Percentiles rank a stretch among this genome's conserved stretches.
phyloP scores from a whole-genome alignment of 495 filamentous ascomycete genomes.

The Daldinia bambusicola region DNA sequence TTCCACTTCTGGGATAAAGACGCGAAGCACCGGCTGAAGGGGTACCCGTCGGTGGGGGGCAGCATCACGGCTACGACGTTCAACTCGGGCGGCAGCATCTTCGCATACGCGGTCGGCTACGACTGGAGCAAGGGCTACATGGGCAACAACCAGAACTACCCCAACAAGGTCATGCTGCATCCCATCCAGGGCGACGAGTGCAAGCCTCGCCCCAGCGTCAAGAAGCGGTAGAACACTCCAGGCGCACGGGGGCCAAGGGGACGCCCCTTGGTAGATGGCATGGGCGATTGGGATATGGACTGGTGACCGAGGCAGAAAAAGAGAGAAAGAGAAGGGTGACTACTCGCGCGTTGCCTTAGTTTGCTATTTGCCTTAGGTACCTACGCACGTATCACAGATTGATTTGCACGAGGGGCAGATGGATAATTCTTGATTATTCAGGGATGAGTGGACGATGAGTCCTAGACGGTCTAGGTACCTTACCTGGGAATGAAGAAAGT shows the following conservation, averaged over 20 bases:
- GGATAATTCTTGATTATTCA: not conserved
- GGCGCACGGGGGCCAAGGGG: not conserved
- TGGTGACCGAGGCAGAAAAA: not conserved
- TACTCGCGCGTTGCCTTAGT: not conserved
- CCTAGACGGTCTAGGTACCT: not conserved
- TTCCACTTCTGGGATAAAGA: constrained; percentile 95
- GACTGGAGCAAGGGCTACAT: constrained; percentile 94
- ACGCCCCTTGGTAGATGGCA: not conserved
- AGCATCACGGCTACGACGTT: constrained; percentile 83
- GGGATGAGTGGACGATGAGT: not conserved
- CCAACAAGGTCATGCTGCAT: constrained; percentile 90
- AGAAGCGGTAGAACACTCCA: constrained; percentile 68
- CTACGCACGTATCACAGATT: constrained; percentile 1
- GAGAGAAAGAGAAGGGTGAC: too few relatives aligned
- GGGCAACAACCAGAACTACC: constrained; percentile 71
- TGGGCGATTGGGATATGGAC: not conserved
- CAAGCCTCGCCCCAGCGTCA: constrained; percentile 76
- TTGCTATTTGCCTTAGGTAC: constrained; percentile 1
- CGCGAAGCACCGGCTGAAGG: constrained; percentile 85
- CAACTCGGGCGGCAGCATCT: constrained; percentile 78
- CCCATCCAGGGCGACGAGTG: constrained; percentile 79
- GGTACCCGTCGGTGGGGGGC: constrained; percentile 84
- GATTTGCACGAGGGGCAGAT: not conserved
- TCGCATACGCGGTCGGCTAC: constrained; percentile 91
- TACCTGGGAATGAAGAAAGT: not conserved